Percentiles rank a stretch among this genome's conserved stretches.
These are phyloP conservation scores for Funneliformis caledonium DNA, from an alignment of 371 early-diverging fungal species.

Conservation along the genomic window DNA sequence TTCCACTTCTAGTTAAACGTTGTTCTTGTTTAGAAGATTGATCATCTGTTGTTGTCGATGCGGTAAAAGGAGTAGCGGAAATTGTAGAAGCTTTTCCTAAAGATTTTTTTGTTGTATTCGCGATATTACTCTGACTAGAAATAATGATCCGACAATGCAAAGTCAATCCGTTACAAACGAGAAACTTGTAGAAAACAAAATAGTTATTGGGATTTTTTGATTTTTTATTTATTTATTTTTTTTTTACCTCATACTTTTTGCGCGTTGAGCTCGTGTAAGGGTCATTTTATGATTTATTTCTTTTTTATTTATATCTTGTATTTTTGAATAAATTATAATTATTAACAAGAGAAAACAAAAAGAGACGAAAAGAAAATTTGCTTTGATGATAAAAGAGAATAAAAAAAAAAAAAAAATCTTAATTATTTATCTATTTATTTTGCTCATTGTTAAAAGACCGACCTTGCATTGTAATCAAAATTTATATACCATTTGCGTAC, in stretches of 20 bases:
- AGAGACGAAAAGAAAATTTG: too few species aligned
- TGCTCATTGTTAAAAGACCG: too few species aligned
- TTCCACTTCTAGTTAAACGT: conserved; percentile 29
- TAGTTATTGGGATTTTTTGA: neutral
- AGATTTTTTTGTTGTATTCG: neutral
- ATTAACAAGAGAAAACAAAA: too few species aligned
- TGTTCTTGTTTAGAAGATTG: neutral
- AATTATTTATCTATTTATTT: too few species aligned
- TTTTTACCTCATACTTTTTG: neutral
- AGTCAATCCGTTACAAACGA: neutral
- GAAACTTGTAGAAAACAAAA: neutral
- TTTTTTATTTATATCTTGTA: too few species aligned
- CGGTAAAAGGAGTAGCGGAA: neutral
- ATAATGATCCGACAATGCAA: neutral
- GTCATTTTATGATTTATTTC: conserved; percentile 5
- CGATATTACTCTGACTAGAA: neutral
- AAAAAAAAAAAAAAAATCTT: too few species aligned
- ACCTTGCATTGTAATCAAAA: too few species aligned
- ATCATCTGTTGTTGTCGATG: neutral
- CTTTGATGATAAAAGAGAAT: too few species aligned
- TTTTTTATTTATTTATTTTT: neutral
- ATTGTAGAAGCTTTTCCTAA: neutral
- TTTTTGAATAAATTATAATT: too few species aligned
- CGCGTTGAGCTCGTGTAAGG: conserved; percentile 26
- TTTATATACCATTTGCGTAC: too few species aligned